A percentile compares a stretch with the other conserved stretches of the same genome.
These are phyloP conservation scores for Tolypocladium sp. DNA, from an alignment of 2,329 filamentous ascomycete genomes.

Conservation along the genomic window DNA sequence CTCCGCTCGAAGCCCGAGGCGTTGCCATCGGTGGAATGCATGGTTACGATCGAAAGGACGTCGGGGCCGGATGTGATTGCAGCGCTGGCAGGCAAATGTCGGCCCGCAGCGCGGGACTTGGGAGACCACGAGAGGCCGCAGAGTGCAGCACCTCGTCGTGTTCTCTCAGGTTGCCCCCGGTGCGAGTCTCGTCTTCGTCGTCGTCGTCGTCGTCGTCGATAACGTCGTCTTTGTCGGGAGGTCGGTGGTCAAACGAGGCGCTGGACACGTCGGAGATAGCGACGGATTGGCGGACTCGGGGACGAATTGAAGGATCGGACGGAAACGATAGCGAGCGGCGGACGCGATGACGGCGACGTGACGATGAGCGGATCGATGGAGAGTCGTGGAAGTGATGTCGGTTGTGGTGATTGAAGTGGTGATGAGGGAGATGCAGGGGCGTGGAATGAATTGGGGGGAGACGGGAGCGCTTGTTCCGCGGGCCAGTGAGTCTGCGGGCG, in stretches of 20 bases:
- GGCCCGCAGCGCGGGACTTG: background rate
- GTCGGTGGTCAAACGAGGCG: background rate
- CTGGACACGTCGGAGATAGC: background rate
- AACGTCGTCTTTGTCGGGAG: background rate
- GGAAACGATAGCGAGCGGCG: background rate
- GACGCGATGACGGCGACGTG: background rate
- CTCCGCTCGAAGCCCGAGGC: conserved; percentile 29
- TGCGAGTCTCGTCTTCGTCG: background rate
- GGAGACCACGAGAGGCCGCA: background rate
- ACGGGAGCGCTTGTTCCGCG: background rate
- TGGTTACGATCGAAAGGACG: conserved; percentile 15
- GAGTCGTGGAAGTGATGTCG: background rate
- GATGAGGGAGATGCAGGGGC: background rate
- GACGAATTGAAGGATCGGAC: background rate
- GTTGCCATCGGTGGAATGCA: conserved; percentile 31
- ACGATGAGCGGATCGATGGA: background rate
- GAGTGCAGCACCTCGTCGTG: background rate
- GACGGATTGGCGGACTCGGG: background rate
- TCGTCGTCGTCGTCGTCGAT: background rate
- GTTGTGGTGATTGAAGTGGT: background rate
- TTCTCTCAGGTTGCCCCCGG: background rate
- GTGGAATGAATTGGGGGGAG: background rate
- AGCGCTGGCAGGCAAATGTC: background rate
- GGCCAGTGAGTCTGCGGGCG: background rate
- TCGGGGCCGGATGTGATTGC: background rate